phyloP scores from a whole-genome alignment of 371 early-diverging fungal genomes.

The Mortierella sp. region DNA sequence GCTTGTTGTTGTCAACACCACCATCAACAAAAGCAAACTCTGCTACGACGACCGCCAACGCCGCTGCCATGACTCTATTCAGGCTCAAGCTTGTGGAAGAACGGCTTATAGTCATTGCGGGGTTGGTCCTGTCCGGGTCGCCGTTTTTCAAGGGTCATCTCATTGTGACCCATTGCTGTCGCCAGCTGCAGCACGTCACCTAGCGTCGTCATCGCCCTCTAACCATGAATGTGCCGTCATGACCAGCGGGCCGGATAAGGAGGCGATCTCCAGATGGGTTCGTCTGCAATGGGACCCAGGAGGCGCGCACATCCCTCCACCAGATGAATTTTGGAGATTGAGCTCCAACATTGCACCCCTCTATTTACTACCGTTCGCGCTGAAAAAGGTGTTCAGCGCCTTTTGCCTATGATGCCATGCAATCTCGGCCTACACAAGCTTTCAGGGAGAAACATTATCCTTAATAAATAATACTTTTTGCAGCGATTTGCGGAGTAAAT shows the following conservation, averaged over 20 bases:
- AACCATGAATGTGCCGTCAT: background rate
- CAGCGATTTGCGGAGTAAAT: background rate
- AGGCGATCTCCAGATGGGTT: background rate
- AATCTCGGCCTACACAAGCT: background rate
- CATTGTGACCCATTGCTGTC: background rate
- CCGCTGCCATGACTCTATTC: background rate
- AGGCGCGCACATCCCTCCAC: background rate
- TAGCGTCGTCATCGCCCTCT: background rate
- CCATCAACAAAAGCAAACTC: background rate
- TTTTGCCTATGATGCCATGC: background rate
- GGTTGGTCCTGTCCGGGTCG: background rate
- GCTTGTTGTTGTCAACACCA: constrained; percentile 2
- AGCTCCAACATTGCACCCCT: background rate
- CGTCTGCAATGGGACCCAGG: constrained; percentile 23
- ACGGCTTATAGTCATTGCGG: background rate
- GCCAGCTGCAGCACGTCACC: background rate
- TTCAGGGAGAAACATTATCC: background rate
- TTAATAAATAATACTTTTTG: background rate
- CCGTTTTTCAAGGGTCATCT: too few relatives aligned
- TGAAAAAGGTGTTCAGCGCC: too few relatives aligned
- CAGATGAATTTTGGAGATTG: background rate
- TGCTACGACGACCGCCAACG: background rate
- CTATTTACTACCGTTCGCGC: background rate
- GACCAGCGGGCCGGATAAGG: background rate
- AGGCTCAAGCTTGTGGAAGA: background rate